These are phyloP conservation scores for Trichothecium roseum DNA, from an alignment of 2,329 filamentous ascomycete genomes.

Conservation along the genomic window DNA sequence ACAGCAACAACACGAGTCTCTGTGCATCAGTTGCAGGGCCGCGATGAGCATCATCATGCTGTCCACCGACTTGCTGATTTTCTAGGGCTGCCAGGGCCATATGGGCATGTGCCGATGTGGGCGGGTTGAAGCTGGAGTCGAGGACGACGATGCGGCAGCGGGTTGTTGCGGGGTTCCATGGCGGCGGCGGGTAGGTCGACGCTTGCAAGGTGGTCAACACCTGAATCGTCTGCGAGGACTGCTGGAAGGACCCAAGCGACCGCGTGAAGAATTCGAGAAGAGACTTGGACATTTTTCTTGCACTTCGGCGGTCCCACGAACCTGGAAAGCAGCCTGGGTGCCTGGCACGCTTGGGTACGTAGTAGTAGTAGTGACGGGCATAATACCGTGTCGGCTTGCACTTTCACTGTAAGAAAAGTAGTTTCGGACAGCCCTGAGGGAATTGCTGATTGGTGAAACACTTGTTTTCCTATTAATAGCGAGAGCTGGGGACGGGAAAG, in stretches of 20 bases:
- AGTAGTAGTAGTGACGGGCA: too few species aligned
- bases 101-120: slow-evolving; percentile 48
- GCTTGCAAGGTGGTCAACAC: slow-evolving; percentile 30
- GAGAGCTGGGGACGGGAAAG: too few species aligned
- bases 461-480: too few species aligned
- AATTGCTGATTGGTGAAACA: too few species aligned
- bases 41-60: slow-evolving; percentile 5
- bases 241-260: slow-evolving; percentile 32
- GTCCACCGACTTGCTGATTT: slow-evolving; percentile 1
- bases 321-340: too few species aligned
- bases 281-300: slow-evolving; percentile 1
- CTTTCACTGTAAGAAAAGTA: too few species aligned
- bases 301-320: too few species aligned
- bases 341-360: too few species aligned
- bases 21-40: slow-evolving; percentile 3
- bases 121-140: slow-evolving; percentile 61
- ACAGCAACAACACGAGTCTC: slow-evolving; percentile 43
- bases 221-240: slow-evolving; percentile 30
- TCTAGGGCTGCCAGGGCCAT: slow-evolving; percentile 42
- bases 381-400: too few species aligned
- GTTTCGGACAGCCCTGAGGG: too few species aligned
- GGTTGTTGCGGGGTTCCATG: slow-evolving; percentile 2
- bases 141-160: slow-evolving; percentile 39
- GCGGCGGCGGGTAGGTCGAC: not conserved
- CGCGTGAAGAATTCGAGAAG: slow-evolving; percentile 31